Percentiles rank a stretch among this genome's conserved stretches.
Evolutionary conservation across 2,329 filamentous ascomycete genomes (phyloP).

Genomic region (Aureobasidium mangrovei): DNA sequence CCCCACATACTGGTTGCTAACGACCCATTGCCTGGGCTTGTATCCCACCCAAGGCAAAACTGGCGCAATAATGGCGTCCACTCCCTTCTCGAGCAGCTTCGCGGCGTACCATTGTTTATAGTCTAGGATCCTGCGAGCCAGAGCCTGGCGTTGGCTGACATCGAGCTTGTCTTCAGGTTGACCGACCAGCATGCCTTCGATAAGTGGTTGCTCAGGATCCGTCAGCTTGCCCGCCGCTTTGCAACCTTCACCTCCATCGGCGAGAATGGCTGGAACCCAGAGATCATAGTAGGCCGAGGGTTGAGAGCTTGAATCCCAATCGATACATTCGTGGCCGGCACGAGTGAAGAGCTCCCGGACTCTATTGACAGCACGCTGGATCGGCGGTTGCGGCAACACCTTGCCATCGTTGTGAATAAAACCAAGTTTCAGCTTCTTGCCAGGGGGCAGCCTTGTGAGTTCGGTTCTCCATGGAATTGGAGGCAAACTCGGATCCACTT

Average conservation of each 20-base stretch:
- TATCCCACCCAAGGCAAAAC: constrained; percentile 48
- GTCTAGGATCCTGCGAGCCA: constrained; percentile 19
- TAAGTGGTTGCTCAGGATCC: constrained; percentile 4
- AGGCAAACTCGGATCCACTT: constrained; percentile 47
- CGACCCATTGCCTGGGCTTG: constrained; percentile 30
- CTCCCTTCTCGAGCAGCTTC: constrained; percentile 31
- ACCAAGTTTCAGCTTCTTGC: constrained; percentile 44
- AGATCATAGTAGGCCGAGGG: constrained; percentile 2
- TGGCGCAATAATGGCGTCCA: constrained; percentile 57
- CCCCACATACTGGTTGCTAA: constrained; percentile 50
- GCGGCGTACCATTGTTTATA: constrained; percentile 5
- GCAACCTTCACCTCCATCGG: constrained; percentile 8
- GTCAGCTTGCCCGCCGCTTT: background rate
- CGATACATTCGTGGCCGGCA: constrained; percentile 2
- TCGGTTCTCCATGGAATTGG: constrained; percentile 46
- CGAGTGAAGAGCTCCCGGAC: background rate
- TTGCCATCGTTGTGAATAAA: constrained; percentile 58
- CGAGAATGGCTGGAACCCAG: constrained; percentile 5
- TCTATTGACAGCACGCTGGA: constrained; percentile 45
- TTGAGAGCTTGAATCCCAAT: constrained; percentile 3
- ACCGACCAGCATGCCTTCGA: constrained; percentile 19
- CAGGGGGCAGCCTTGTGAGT: constrained; percentile 19
- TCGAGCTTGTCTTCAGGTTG: constrained; percentile 42
- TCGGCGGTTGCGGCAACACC: constrained; percentile 57
- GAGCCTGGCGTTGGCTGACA: constrained; percentile 36